Evolutionary conservation across 768 basidiomycete species (phyloP).

Genomic region (Lentinula lateritia): DNA sequence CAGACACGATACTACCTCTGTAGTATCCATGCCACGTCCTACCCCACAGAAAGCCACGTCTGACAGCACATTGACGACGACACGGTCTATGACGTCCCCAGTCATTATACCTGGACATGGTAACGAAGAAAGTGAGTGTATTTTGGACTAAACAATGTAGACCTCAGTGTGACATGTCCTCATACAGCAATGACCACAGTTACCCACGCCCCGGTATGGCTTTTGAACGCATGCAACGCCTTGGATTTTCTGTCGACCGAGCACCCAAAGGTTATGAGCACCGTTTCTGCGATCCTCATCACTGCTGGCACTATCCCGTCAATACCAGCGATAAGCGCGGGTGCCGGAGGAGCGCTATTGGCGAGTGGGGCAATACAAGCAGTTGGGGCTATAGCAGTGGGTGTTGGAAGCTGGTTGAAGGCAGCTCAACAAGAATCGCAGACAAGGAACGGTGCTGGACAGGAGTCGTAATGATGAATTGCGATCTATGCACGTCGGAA

Average conservation of each 20-base stretch:
- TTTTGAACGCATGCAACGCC: slow-evolving; percentile 71
- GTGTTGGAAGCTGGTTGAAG: slow-evolving; percentile 56
- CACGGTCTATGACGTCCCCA: slow-evolving; percentile 18
- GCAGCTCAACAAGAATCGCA: slow-evolving; percentile 33
- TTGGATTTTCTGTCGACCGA: slow-evolving; percentile 70
- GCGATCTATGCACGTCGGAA: neutral
- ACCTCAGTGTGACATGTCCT: slow-evolving; percentile 3
- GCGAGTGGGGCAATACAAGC: slow-evolving; percentile 74
- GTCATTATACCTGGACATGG: slow-evolving; percentile 2
- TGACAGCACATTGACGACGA: slow-evolving; percentile 23
- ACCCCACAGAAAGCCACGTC: slow-evolving; percentile 28
- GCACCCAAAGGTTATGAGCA: slow-evolving; percentile 71
- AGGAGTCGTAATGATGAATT: neutral
- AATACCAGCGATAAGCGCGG: slow-evolving; percentile 62
- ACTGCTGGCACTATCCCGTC: slow-evolving; percentile 72
- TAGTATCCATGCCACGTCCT: slow-evolving; percentile 17
- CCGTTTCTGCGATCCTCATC: slow-evolving; percentile 72
- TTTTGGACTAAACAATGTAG: neutral
- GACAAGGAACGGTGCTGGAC: neutral
- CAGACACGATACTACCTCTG: neutral
- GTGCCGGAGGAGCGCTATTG: slow-evolving; percentile 67
- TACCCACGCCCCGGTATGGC: slow-evolving; percentile 66
- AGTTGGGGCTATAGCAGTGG: slow-evolving; percentile 73
- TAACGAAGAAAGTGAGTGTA: slow-evolving; percentile 19
- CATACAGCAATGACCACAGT: slow-evolving; percentile 31